Conservation (phyloP, 345 rosid genomes). For the Rubroshorea leprosula region DNA sequence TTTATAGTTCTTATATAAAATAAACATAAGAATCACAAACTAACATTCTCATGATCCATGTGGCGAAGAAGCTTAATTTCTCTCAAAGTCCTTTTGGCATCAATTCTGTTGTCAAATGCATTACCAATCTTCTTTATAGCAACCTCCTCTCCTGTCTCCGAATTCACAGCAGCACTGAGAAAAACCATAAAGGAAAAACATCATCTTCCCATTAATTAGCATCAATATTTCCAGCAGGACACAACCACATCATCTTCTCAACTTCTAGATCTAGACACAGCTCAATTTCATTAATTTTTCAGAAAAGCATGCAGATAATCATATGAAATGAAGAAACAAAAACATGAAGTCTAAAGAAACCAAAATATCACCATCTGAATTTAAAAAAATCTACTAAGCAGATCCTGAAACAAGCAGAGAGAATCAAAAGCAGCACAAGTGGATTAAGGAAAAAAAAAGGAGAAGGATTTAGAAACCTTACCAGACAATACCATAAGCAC, state of each 20-base stretch:
- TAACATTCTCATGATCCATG: constrained; percentile 95
- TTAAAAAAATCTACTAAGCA: too few species aligned
- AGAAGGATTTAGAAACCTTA: constrained; percentile 22
- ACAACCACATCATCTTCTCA: not conserved
- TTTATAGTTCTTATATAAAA: too few species aligned
- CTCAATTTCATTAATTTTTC: too few species aligned
- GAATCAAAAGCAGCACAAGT: not conserved
- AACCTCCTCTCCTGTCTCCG: constrained; percentile 82
- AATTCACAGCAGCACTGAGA: constrained; percentile 82
- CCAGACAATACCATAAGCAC: constrained; percentile 99
- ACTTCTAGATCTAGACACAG: not conserved
- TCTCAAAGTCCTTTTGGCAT: constrained; percentile 90
- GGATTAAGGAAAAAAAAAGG: not conserved
- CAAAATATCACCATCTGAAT: too few species aligned
- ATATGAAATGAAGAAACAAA: not conserved
- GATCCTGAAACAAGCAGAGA: constrained; percentile 2
- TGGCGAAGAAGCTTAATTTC: constrained; percentile 93
- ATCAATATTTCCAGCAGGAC: not conserved
- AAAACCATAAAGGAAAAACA: constrained; percentile 4
- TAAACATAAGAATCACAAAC: constrained; percentile 16
- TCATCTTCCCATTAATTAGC: not conserved
- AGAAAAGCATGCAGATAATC: too few species aligned
- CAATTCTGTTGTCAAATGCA: constrained; percentile 95
- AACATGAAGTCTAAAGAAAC: too few species aligned
- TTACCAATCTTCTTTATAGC: constrained; percentile 98